A percentile compares a stretch with the other conserved stretches of the same genome.
Evolutionary conservation across 371 early-diverging fungal genomes (phyloP).

Genomic region (Conidiobolus incongruus): DNA sequence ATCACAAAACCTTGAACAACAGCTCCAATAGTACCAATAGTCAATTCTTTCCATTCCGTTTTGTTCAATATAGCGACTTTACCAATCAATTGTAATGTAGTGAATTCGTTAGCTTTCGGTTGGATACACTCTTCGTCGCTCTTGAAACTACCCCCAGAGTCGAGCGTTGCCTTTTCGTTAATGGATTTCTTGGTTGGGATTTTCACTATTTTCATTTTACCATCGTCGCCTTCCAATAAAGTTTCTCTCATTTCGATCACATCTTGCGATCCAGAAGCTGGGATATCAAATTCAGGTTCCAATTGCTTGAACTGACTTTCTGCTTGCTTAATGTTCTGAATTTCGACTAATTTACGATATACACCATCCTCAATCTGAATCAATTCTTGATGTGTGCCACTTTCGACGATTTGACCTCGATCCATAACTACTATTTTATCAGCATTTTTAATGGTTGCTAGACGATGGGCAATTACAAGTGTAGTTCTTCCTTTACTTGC

Average conservation of each 20-base stretch:
- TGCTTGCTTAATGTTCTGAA: slow-evolving; percentile 20
- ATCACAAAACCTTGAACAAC: slow-evolving; percentile 8
- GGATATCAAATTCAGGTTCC: slow-evolving; percentile 1
- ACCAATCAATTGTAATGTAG: slow-evolving; percentile 3
- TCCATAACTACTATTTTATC: too few relatives aligned
- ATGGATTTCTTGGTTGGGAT: slow-evolving; percentile 1
- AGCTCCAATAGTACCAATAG: slow-evolving; percentile 8
- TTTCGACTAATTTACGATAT: slow-evolving; percentile 27
- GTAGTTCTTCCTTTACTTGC: slow-evolving; percentile 63
- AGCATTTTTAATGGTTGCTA: slow-evolving; percentile 54
- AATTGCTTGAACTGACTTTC: background rate
- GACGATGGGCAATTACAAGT: slow-evolving; percentile 79
- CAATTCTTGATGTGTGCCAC: slow-evolving; percentile 44
- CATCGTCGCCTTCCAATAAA: background rate
- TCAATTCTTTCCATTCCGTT: slow-evolving; percentile 8
- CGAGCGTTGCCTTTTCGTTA: slow-evolving; percentile 5
- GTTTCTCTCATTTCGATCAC: background rate
- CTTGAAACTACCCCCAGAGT: too few relatives aligned
- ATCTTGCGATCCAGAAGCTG: background rate
- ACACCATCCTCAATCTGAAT: slow-evolving; percentile 17
- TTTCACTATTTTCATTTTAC: background rate
- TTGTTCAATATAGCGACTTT: slow-evolving; percentile 8
- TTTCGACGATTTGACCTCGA: slow-evolving; percentile 42
- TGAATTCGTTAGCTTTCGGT: too few relatives aligned
- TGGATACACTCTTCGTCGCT: too few relatives aligned